phyloP scores from a whole-genome alignment of 495 filamentous ascomycete species.

The Penicilliopsis zonata region DNA sequence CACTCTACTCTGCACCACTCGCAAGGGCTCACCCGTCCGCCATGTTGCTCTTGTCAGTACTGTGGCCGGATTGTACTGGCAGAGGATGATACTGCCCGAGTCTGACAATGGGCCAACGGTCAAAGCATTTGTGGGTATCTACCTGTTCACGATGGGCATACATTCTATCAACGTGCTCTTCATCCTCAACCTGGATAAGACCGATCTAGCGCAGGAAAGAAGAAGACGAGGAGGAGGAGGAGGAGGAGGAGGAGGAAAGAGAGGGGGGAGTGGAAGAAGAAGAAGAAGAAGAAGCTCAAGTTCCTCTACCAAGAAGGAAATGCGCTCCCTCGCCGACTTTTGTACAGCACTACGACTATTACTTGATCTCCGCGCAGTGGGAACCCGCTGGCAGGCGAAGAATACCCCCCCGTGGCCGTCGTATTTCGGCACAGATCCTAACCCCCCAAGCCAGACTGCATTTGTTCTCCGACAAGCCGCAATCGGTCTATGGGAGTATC shows the following conservation, averaged over 20 bases:
- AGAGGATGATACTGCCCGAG: not conserved
- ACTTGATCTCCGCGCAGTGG: not conserved
- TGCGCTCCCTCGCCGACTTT: not conserved
- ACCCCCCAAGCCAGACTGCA: conserved; percentile 1
- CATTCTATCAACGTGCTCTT: not conserved
- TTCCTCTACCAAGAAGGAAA: no score
- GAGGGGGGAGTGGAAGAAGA: no score
- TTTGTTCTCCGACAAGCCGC: conserved; percentile 8
- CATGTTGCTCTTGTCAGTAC: not conserved
- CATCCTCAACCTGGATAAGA: not conserved
- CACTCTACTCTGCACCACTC: not conserved
- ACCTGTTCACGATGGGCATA: not conserved
- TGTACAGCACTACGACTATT: not conserved
- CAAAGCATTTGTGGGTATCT: not conserved
- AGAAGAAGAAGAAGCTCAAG: no score
- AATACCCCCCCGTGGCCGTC: conserved; percentile 5
- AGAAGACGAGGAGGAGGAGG: no score
- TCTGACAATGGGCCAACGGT: not conserved
- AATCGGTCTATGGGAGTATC: conserved; percentile 10
- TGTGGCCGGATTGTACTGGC: not conserved
- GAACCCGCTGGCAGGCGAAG: conserved; percentile 10
- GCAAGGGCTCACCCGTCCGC: not conserved
- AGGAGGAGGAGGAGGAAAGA: no score
- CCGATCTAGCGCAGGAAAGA: not conserved
- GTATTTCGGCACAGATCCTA: conserved; percentile 4